These are phyloP conservation scores for Diplogelasinospora grovesii DNA, from an alignment of 495 filamentous ascomycete genomes.

Conservation along the genomic window DNA sequence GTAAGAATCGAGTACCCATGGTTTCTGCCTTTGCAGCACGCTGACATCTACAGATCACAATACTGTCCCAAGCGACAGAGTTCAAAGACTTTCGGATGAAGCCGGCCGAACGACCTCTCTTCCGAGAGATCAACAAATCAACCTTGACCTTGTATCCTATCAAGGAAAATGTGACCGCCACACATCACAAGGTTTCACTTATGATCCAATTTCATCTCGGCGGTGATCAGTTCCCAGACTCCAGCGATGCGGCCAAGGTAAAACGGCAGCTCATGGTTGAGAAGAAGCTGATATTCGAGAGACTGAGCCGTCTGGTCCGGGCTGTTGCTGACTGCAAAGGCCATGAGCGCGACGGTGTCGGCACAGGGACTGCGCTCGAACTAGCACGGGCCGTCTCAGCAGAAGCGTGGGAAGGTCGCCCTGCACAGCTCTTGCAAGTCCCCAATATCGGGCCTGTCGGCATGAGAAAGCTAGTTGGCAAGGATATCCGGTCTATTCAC, in stretches of 20 bases:
- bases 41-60: slow-evolving; percentile 41
- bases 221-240: slow-evolving; percentile 60
- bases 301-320: slow-evolving; percentile 66
- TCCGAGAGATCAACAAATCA: slow-evolving; percentile 76
- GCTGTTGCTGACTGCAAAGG: slow-evolving; percentile 84
- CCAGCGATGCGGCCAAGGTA: slow-evolving; percentile 54
- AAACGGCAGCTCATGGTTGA: slow-evolving; percentile 61
- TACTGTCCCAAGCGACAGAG: slow-evolving; percentile 60
- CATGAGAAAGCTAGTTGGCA: slow-evolving; percentile 68
- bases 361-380: slow-evolving; percentile 66
- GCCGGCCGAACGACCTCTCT: slow-evolving; percentile 63
- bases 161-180: slow-evolving; percentile 63
- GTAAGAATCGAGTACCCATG: slow-evolving; percentile 26
- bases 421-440: slow-evolving; percentile 81
- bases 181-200: slow-evolving; percentile 80
- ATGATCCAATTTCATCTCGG: slow-evolving; percentile 79
- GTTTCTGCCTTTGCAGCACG: slow-evolving; percentile 43
- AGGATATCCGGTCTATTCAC: slow-evolving; percentile 64
- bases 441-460: slow-evolving; percentile 72
- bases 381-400: slow-evolving; percentile 72
- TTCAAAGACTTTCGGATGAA: slow-evolving; percentile 68
- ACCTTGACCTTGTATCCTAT: slow-evolving; percentile 69
- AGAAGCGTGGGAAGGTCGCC: slow-evolving; percentile 79
- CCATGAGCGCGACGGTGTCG: slow-evolving; percentile 56
- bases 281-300: slow-evolving; percentile 64